A percentile compares a stretch with the other conserved stretches of the same genome.
These are phyloP conservation scores for Ocimum tenuiflorum DNA, from an alignment of 257 asterid genomes.

Conservation along the genomic window DNA sequence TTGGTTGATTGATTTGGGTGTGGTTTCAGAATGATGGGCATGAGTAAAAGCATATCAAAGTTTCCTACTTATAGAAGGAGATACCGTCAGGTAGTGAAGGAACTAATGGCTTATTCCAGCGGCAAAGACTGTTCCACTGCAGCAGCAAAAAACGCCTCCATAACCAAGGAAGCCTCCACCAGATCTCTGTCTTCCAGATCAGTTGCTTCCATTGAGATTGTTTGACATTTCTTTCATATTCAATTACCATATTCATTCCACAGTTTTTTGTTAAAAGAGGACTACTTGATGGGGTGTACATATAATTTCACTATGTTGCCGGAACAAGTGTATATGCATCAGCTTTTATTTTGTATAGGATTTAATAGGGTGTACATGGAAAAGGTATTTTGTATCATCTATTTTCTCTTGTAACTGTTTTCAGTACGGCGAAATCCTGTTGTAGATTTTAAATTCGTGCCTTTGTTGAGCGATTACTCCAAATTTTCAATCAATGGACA, in stretches of 20 bases:
- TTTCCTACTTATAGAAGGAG: constrained; percentile 79
- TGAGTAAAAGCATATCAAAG: constrained; percentile 51
- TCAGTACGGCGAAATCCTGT: no score
- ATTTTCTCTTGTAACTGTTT: no score
- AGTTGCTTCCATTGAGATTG: constrained; percentile 47
- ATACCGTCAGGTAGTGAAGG: constrained; percentile 72
- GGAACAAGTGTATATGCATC: no score
- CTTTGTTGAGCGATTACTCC: no score
- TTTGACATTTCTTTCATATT: constrained; percentile 26
- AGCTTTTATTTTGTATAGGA: no score
- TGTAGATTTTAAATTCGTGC: no score
- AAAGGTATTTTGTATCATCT: no score
- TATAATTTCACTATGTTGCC: no score
- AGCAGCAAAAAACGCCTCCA: constrained; percentile 42
- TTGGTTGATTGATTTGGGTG: not conserved
- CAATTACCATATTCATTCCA: not conserved
- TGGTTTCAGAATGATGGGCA: constrained; percentile 75
- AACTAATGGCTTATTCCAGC: constrained; percentile 27
- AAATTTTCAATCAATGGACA: no score
- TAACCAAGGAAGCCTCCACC: constrained; percentile 26
- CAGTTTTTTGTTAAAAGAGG: no score
- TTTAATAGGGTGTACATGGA: no score
- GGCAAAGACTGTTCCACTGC: constrained; percentile 38
- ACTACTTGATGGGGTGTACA: not conserved
- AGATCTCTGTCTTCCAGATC: constrained; percentile 37